Conservation (phyloP, 2,329 filamentous ascomycete genomes). For the Aspergillus sp. region DNA sequence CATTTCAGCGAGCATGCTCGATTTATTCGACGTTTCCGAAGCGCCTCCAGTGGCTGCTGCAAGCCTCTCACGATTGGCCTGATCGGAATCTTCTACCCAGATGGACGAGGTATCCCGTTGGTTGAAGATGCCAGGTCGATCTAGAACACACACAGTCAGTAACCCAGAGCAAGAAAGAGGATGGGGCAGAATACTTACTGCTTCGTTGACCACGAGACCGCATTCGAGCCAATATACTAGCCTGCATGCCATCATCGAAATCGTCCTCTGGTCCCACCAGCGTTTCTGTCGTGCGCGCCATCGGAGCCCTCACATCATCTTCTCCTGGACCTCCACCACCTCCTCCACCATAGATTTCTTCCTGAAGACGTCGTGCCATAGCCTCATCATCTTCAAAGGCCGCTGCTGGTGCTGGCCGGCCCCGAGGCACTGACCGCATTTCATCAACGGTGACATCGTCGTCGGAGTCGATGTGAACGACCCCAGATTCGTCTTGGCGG, state of each 20-base stretch:
- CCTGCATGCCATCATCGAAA: conserved; percentile 50
- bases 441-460: conserved; percentile 53
- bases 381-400: conserved; percentile 82
- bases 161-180: conserved; percentile 4
- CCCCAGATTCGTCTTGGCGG: conserved; percentile 51
- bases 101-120: conserved; percentile 54
- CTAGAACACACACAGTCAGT: conserved; percentile 14
- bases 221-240: conserved; percentile 60
- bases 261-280: conserved; percentile 66
- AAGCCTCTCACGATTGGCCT: conserved; percentile 46
- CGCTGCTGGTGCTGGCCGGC: conserved; percentile 36
- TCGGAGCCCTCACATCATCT: conserved; percentile 76
- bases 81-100: conserved; percentile 49
- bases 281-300: conserved; percentile 85
- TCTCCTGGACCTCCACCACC: conserved; percentile 19
- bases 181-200: conserved; percentile 20
- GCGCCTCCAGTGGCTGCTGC: conserved; percentile 58
- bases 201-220: conserved; percentile 38
- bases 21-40: conserved; percentile 61
- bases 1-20: conserved; percentile 76
- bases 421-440: conserved; percentile 19
- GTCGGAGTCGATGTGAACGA: conserved; percentile 72
- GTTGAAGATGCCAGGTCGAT: conserved; percentile 61
- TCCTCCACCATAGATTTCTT: conserved; percentile 72
- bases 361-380: conserved; percentile 83